Base-by-base conservation (phyloP, 257 asterid genomes). In the Fraxinus excelsior region DNA sequence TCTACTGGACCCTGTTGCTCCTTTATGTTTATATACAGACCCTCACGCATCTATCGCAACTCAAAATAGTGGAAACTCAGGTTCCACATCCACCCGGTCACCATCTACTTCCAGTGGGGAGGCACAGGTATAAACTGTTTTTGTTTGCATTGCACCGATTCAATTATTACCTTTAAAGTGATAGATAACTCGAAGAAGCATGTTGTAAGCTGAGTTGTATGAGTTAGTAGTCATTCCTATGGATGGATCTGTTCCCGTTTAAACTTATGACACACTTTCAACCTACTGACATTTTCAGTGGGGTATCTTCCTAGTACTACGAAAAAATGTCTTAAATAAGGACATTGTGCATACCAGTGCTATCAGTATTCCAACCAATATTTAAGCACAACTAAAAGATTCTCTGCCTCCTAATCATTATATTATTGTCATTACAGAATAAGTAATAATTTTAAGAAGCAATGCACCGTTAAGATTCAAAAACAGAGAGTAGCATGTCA, bases 51-150 rank as follows among this genome's bases (percentile, higher is more conserved):
- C 85, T 76, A 90, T 88, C 82, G 91, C 92, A 14, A 84, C 94
- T 79, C 92, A 87, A 72, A 84, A 85, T 71, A 91, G 96, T 93
- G 89, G 90, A 79, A 89, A 88, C 84, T 87, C 97, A 13, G 93
- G 91, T 80, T 93, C 94, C 73, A 84, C 91, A 2, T 82, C 90
- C 46, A 83, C 90, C 84, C 94, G 81, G 71, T 94, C 97, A 58
- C 92, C 89, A 58, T 94, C 97, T 74, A 90, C 89, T 84, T 92
- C 96, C 76, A 93, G 94, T 82, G 96, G 91, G 80, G 99, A 95
- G 81, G 87, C 90, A 29, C 97, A 92, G 98, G 98, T 95, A 71
- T 73, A 58, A 28, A 44, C 72, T 60, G 66, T 60, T 74, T 77
- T 31, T 35, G 76, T 72, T 19, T 62, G 74, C 37, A 70, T 64